Conservation (phyloP, 352 stramenopile species). For the Phytophthora kernoviae region DNA sequence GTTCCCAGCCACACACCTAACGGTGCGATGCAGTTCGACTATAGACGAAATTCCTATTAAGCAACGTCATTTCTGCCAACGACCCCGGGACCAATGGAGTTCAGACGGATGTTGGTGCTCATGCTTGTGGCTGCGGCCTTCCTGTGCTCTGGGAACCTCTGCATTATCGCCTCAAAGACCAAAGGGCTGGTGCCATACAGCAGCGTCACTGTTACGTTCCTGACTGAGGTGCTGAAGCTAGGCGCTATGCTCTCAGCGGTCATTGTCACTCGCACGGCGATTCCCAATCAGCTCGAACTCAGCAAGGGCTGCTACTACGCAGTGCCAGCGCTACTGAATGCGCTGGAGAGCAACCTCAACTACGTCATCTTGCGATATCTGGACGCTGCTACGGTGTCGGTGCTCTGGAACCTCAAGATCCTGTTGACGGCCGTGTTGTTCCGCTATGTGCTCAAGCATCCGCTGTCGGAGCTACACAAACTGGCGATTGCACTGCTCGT, state of each 20-base stretch:
- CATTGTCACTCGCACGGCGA: conserved; percentile 28
- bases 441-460: conserved; percentile 72
- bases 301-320: conserved; percentile 66
- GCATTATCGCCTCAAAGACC: conserved; percentile 84
- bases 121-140: conserved; percentile 72
- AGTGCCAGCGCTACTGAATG: conserved; percentile 75
- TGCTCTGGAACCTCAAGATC: conserved; percentile 91
- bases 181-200: conserved; percentile 77
- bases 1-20: conserved; percentile 1
- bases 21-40: conserved; percentile 1
- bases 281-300: conserved; percentile 40
- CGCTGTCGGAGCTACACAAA: conserved; percentile 69
- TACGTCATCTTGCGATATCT: conserved; percentile 86
- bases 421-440: conserved; percentile 83
- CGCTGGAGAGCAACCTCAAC: conserved; percentile 88
- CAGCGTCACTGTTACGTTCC: conserved; percentile 84
- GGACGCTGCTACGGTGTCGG: conserved; percentile 81
- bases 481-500: conserved; percentile 78
- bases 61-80: background rate
- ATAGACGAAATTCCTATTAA: too few relatives aligned
- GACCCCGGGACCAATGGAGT: conserved; percentile 15
- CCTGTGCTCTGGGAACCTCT: conserved; percentile 79
- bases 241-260: conserved; percentile 46
- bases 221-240: conserved; percentile 85
- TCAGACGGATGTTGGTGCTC: conserved; percentile 42